These are phyloP conservation scores for Suillus hirtellus DNA, from an alignment of 768 basidiomycete genomes.

Conservation along the genomic window DNA sequence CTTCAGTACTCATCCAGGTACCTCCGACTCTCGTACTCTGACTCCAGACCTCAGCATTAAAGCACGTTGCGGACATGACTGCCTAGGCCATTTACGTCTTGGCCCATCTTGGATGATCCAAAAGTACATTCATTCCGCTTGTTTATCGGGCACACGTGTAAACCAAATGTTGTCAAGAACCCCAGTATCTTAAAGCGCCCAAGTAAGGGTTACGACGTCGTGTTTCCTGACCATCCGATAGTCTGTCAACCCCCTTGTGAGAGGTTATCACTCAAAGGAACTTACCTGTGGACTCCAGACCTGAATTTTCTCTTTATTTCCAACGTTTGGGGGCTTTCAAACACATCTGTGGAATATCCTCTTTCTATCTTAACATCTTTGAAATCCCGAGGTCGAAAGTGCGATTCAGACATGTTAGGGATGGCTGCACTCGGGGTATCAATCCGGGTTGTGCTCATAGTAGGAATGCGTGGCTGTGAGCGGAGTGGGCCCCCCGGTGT, in stretches of 20 bases:
- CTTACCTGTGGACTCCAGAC: constrained; percentile 1
- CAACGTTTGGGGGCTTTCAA: not conserved
- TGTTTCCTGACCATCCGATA: not conserved
- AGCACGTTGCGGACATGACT: not conserved
- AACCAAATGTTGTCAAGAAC: not conserved
- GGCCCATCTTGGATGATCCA: not conserved
- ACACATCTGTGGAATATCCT: not conserved
- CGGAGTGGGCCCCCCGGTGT: not conserved
- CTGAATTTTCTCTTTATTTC: not conserved
- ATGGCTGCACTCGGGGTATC: not conserved
- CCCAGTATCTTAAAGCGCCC: not conserved
- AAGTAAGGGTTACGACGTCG: not conserved
- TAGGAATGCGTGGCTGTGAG: not conserved
- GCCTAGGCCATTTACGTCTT: not conserved
- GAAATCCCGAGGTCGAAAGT: not conserved
- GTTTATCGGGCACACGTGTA: not conserved
- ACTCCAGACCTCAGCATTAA: not conserved
- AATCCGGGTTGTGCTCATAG: not conserved
- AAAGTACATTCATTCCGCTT: not conserved
- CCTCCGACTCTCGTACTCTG: not conserved
- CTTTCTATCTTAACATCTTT: not conserved
- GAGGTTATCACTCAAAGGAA: not conserved
- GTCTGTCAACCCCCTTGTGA: not conserved
- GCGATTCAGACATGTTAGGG: not conserved
- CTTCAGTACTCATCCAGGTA: not conserved